Percentiles rank a stretch among this genome's conserved stretches.
These are phyloP conservation scores for Paragyromitra xinjiangensis DNA, from an alignment of 495 filamentous ascomycete species.

Conservation along the genomic window DNA sequence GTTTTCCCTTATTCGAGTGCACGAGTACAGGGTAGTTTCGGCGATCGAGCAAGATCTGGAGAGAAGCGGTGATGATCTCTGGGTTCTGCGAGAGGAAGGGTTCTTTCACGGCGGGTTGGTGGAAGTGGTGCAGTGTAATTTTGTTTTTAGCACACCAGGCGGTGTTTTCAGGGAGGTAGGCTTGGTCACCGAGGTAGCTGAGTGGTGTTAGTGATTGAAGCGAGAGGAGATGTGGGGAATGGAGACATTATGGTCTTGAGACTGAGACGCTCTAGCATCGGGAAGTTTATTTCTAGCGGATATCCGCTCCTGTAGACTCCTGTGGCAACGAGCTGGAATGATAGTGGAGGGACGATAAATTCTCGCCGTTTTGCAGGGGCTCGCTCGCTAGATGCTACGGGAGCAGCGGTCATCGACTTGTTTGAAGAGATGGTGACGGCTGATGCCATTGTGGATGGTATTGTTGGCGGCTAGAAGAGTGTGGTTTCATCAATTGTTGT, in stretches of 20 bases:
- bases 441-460: conserved; percentile 16
- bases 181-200: conserved; percentile 39
- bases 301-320: conserved; percentile 52
- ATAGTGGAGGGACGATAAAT: conserved; percentile 51
- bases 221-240: neutral
- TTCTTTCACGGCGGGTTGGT: conserved; percentile 47
- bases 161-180: conserved; percentile 41
- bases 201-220: neutral
- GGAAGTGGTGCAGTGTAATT: conserved; percentile 48
- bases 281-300: conserved; percentile 48
- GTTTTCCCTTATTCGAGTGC: conserved; percentile 54
- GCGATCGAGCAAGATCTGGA: conserved; percentile 43
- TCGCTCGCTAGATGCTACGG: neutral
- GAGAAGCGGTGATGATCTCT: conserved; percentile 27
- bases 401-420: neutral
- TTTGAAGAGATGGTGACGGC: neutral
- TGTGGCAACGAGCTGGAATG: conserved; percentile 48
- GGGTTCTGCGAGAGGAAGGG: conserved; percentile 51
- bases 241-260: conserved; percentile 47
- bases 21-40: conserved; percentile 51
- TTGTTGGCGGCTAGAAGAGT: conserved; percentile 1
- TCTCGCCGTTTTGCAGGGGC: conserved; percentile 3
- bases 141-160: conserved; percentile 37
- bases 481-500: neutral
- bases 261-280: conserved; percentile 42